Evolutionary conservation across 108 stramenopile species (phyloP).

Genomic region (Cyclotella kingstonii): DNA sequence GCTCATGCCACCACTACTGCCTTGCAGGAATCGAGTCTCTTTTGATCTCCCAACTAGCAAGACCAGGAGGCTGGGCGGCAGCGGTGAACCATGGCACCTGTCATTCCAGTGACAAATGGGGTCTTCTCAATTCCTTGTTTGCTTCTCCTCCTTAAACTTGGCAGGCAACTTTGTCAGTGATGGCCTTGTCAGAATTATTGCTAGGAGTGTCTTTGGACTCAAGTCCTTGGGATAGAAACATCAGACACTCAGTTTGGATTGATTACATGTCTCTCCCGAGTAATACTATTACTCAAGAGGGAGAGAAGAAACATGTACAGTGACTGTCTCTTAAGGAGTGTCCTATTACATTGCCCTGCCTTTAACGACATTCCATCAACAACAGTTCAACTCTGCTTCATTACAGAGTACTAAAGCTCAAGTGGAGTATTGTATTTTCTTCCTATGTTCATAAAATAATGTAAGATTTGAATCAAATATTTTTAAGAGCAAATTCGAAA

Average conservation of each 20-base stretch:
- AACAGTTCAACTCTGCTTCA: too few species aligned
- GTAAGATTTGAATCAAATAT: too few species aligned
- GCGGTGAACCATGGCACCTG: constrained; percentile 39
- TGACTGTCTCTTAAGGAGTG: constrained; percentile 22
- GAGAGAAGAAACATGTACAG: constrained; percentile 10
- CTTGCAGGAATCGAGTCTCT: constrained; percentile 28
- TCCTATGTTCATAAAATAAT: too few species aligned
- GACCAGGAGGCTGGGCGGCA: constrained; percentile 27
- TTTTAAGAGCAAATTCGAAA: too few species aligned
- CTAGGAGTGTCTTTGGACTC: constrained; percentile 32
- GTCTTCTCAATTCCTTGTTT: constrained; percentile 43
- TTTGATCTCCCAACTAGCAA: constrained; percentile 14
- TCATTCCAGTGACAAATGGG: constrained; percentile 36
- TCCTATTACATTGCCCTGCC: constrained; percentile 28
- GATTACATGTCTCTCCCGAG: constrained; percentile 27
- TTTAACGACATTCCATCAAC: not conserved
- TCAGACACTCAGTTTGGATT: constrained; percentile 40
- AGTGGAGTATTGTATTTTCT: too few species aligned
- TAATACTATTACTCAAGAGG: too few species aligned
- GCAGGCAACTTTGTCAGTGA: not conserved
- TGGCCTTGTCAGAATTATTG: constrained; percentile 34
- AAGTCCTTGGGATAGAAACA: not conserved
- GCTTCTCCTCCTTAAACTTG: not conserved
- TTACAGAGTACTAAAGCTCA: constrained; percentile 9
- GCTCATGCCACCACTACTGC: constrained; percentile 42